phyloP scores from a whole-genome alignment of 768 basidiomycete species.

The Porphyrellus cyaneotinctus region DNA sequence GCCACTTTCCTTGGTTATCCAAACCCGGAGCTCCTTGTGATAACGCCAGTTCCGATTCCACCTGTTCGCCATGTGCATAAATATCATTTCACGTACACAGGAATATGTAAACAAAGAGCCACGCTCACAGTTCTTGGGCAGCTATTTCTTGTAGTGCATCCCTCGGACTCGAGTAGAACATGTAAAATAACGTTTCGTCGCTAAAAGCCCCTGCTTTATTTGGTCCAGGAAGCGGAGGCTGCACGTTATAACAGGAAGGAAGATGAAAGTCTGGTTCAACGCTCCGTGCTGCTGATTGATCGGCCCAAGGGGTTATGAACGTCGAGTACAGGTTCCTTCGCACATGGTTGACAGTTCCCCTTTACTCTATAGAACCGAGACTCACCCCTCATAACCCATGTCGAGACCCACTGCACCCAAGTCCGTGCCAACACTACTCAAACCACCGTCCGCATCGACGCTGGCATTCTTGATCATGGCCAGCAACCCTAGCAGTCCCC shows the following conservation, averaged over 20 bases:
- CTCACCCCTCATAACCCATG: slow-evolving; percentile 79
- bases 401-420: slow-evolving; percentile 90
- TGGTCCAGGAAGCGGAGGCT: slow-evolving; percentile 80
- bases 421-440: slow-evolving; percentile 87
- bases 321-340: slow-evolving; percentile 77
- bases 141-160: slow-evolving; percentile 94
- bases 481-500: slow-evolving; percentile 85
- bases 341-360: slow-evolving; percentile 20
- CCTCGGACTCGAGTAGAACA: slow-evolving; percentile 93
- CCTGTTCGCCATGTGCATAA: slow-evolving; percentile 37
- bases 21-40: slow-evolving; percentile 82
- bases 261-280: slow-evolving; percentile 92
- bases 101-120: slow-evolving; percentile 5
- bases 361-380: slow-evolving; percentile 25
- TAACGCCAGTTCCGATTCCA: slow-evolving; percentile 95
- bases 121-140: slow-evolving; percentile 87
- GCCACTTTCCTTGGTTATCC: slow-evolving; percentile 86
- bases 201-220: slow-evolving; percentile 79
- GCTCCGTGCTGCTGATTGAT: slow-evolving; percentile 76
- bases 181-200: slow-evolving; percentile 96
- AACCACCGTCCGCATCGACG: slow-evolving; percentile 70
- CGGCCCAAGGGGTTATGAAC: slow-evolving; percentile 96
- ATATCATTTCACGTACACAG: slow-evolving; percentile 1
- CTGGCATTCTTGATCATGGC: slow-evolving; percentile 80
- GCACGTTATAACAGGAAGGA: slow-evolving; percentile 90